Evolutionary conservation across 1,139 yeast species (phyloP).

Genomic region (Diutina pseudorugosa): DNA sequence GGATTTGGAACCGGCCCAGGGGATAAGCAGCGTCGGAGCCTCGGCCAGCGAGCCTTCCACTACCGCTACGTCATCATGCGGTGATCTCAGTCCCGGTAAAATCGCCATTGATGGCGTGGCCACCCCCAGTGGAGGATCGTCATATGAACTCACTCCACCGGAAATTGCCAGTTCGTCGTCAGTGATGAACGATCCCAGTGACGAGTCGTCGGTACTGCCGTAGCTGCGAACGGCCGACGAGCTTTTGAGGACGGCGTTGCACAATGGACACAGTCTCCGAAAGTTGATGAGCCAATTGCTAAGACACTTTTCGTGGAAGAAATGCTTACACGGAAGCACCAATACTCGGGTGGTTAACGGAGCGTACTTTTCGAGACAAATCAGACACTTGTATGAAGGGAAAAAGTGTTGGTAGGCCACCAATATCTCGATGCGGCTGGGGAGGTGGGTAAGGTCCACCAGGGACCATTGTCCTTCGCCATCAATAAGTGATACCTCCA

Average conservation of each 20-base stretch:
- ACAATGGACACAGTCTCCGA: conserved; percentile 32
- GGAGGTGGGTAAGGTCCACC: background rate
- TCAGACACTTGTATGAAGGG: conserved; percentile 32
- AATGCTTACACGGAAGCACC: conserved; percentile 32
- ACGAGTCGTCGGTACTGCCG: background rate
- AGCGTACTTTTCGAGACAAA: conserved; percentile 30
- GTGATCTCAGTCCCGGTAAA: background rate
- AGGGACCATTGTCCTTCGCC: background rate
- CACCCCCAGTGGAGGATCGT: background rate
- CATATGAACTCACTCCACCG: background rate
- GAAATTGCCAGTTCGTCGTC: background rate
- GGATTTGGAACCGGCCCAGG: background rate
- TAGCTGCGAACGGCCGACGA: background rate
- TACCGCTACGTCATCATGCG: background rate
- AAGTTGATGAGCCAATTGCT: conserved; percentile 36
- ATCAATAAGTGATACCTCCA: background rate
- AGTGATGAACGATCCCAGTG: background rate
- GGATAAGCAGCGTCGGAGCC: background rate
- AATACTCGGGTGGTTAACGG: conserved; percentile 27
- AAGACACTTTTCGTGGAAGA: conserved; percentile 31
- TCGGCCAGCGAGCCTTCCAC: background rate
- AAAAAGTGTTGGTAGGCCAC: conserved; percentile 25
- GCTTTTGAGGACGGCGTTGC: conserved; percentile 15
- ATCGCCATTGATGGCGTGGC: background rate
- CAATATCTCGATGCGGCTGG: conserved; percentile 11